Evolutionary conservation across 1,139 yeast genomes (phyloP), one percentile per base, ranked within the genome.

Genomic region (Torulaspora pretoriensis): DNA sequence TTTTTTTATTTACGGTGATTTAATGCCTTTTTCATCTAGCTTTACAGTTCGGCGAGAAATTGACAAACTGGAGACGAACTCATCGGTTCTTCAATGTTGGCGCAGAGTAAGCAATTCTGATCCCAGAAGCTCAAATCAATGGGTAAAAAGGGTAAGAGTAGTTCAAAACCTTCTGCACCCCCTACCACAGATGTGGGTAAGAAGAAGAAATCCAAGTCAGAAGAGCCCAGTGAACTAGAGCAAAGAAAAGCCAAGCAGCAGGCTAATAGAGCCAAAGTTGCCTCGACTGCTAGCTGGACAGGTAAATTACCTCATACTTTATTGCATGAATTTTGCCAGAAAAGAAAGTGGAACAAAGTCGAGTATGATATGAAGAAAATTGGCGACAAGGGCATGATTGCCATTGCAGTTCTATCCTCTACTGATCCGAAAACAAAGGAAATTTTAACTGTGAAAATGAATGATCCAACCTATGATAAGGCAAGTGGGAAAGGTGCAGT

Each of bases 251-350:
- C 57, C 9, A 57, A 57, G 38, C 59, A 46, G 35, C 58, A 53
- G 42, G 55, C 46, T 12, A 56, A 56, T 49, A 59, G 78, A 46
- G 63, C 74, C 9, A 64, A 73, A n/a, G 81, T 81, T 0, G 76
- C 86, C 1, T 72, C 78, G 2, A 71, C 81, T 1, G 66, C 78
- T 1, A 79, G 84, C 19, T 90, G 97, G 97, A 89, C 97, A 1
- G 98, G 98, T 1, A 92, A 92, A 57, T 70, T 92, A 9, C 97
- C 98, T 0, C 89, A 87, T 2, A 82, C 95, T 0, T 66, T 92
- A 27, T 71, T 92, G 3, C 87, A 87, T 60, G 98, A 92, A 59
- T 84, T 83, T 53, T 86, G 95, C 51, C 97, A 87, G 62, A 85
- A 83, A 60, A 81, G 78, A 49, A 87, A 88, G 64, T 92, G 98